Base-by-base conservation (phyloP, 352 stramenopile genomes). In the Phytopythium helicoides region DNA sequence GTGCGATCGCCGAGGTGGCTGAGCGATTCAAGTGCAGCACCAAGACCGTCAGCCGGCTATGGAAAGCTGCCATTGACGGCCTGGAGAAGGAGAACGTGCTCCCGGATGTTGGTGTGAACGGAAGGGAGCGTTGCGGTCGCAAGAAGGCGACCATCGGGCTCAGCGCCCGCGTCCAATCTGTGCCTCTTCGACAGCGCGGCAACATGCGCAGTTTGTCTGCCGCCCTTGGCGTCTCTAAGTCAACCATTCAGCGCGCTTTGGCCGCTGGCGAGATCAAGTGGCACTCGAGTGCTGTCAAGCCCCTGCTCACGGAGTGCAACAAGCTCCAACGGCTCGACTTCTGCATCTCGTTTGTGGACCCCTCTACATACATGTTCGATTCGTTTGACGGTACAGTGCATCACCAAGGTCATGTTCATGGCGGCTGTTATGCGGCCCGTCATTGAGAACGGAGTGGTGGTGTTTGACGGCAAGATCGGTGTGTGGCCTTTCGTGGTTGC, bases 331-430 rank as follows among this genome's bases (percentile, higher is more conserved):
- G 42, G 5, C 21, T 63, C 0, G 11, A 21, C 10, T 50, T 54
- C 34, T 46, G 36, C 21, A 35, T 55, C 14, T 28, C 26, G 7
- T 54, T 54, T 38, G 42, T 63, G 3, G 49, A 63, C 14, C 9
- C n/a, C 10, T 3, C 11, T 35, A 41, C 26, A 6, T 8, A 33
- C 16, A 35, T 33, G 11, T 66, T 64, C 41, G 28, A 66, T 73
- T 34, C 66, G 54, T 12, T 4, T 73, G 18, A 45, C 49, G 10
- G n/a, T n/a, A 33, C 39, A 62, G 28, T 59, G 54, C 37, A 61
- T 73, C 1, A 59, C 51, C 1, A 72, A 67, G 56, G 58, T 64
- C 0, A 71, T 75, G 55, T 68, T 75, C 19, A 7, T 67, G 1
- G 56, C 49, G 0, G 61, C 47, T 1, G 49, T 66, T 0, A 55